A percentile compares a stretch with the other conserved stretches of the same genome.
Evolutionary conservation across 257 asterid species (phyloP).

Genomic region (Rubia yunnanensis): DNA sequence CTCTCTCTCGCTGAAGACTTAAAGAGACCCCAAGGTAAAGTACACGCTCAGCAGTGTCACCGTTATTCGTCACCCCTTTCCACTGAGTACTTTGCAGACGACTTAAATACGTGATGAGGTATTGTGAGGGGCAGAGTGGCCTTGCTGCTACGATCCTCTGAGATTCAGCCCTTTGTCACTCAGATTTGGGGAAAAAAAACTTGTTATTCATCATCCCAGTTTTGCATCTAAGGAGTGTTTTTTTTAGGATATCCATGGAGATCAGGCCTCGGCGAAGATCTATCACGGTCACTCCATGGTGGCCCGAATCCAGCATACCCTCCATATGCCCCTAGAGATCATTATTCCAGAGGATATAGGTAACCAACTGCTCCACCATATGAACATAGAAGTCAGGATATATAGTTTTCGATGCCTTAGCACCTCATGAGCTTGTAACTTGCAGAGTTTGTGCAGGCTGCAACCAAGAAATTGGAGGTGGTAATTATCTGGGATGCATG

Average conservation of each 20-base stretch:
- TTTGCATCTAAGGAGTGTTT: not conserved
- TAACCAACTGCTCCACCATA: slow-evolving; percentile 13
- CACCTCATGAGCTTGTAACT: not conserved
- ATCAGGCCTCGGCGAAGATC: slow-evolving; percentile 44
- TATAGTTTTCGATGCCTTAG: not conserved
- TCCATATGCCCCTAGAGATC: slow-evolving; percentile 50
- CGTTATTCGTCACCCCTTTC: too few species aligned
- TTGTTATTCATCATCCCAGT: not conserved
- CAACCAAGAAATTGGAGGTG: slow-evolving; percentile 64
- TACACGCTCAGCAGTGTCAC: too few species aligned
- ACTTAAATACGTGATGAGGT: too few species aligned
- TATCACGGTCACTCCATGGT: slow-evolving; percentile 41
- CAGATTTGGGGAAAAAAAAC: too few species aligned
- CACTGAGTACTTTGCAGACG: too few species aligned
- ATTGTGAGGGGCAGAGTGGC: too few species aligned
- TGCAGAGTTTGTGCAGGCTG: slow-evolving; percentile 80
- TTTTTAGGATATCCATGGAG: slow-evolving; percentile 55
- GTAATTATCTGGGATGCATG: slow-evolving; percentile 93
- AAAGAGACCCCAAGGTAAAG: slow-evolving; percentile 57
- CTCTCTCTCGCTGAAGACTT: slow-evolving; percentile 70
- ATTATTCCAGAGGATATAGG: slow-evolving; percentile 50
- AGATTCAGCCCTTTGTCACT: too few species aligned
- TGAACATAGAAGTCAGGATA: not conserved
- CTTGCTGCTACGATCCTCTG: too few species aligned
- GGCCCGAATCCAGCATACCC: slow-evolving; percentile 40